Conservation (phyloP, 2,329 filamentous ascomycete species). For the Neopestalotiopsis sp. region DNA sequence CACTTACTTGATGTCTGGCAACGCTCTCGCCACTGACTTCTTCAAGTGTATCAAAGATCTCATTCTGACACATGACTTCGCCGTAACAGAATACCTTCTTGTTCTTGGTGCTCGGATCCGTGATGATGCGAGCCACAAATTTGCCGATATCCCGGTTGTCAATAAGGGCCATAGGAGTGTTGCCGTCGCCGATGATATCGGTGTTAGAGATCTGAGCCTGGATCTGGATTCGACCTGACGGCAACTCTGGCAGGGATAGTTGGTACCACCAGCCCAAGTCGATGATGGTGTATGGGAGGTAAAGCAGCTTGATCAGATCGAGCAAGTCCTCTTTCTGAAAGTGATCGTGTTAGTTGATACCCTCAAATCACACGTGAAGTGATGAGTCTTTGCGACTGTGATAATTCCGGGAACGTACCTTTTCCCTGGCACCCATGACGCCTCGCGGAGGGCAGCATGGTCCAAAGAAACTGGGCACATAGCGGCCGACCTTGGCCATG, state of each 20-base stretch:
- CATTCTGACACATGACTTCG: background rate
- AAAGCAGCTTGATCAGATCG: background rate
- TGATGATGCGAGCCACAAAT: background rate
- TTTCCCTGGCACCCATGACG: background rate
- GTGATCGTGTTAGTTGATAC: background rate
- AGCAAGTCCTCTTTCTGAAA: background rate
- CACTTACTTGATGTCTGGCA: background rate
- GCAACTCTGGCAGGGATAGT: background rate
- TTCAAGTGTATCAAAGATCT: background rate
- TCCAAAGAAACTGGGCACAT: background rate
- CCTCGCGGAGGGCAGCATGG: background rate
- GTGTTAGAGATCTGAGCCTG: background rate
- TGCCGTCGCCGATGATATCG: background rate
- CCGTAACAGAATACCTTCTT: background rate
- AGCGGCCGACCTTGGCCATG: background rate
- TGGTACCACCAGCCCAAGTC: background rate
- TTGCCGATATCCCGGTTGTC: background rate
- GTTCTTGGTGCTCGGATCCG: background rate
- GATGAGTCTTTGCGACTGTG: no score
- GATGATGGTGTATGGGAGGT: background rate
- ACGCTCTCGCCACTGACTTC: background rate
- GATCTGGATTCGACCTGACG: background rate
- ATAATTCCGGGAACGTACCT: background rate
- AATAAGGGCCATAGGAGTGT: background rate
- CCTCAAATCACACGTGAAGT: no score